phyloP scores from a whole-genome alignment of 2,329 filamentous ascomycete species.

The Rhinocladiella similis region DNA sequence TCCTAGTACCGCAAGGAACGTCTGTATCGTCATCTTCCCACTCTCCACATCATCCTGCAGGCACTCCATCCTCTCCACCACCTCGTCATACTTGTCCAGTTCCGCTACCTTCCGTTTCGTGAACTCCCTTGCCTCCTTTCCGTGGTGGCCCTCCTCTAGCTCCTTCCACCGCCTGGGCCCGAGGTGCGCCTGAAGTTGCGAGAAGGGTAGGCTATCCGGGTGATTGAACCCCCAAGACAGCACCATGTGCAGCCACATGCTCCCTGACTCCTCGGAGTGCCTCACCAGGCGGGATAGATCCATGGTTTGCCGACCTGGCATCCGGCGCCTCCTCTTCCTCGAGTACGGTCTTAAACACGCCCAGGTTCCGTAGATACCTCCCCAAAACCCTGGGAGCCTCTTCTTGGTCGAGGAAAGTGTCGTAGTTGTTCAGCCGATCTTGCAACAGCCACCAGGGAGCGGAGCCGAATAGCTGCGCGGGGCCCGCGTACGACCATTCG shows the following conservation, averaged over 20 bases:
- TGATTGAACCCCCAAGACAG: slow-evolving; percentile 37
- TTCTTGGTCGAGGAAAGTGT: slow-evolving; percentile 31
- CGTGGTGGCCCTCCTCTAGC: slow-evolving; percentile 6
- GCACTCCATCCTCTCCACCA: slow-evolving; percentile 9
- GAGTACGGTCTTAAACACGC: slow-evolving; percentile 34
- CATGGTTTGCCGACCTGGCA: slow-evolving; percentile 23
- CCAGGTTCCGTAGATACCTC: slow-evolving; percentile 33
- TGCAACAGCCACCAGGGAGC: background rate
- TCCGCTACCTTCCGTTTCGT: slow-evolving; percentile 12
- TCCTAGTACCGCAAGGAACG: slow-evolving; percentile 7
- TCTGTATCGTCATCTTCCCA: slow-evolving; percentile 11
- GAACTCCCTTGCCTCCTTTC: background rate
- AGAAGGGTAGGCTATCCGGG: slow-evolving; percentile 35
- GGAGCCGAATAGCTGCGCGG: background rate
- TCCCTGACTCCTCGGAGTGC: slow-evolving; percentile 36
- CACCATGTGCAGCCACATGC: slow-evolving; percentile 41
- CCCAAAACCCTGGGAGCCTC: slow-evolving; percentile 29
- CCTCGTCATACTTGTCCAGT: slow-evolving; percentile 14
- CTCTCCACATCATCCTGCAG: slow-evolving; percentile 7
- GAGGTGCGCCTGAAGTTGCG: slow-evolving; percentile 24
- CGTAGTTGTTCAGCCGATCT: slow-evolving; percentile 14
- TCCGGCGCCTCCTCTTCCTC: slow-evolving; percentile 37
- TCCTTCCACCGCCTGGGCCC: slow-evolving; percentile 2
- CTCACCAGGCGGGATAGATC: slow-evolving; percentile 37
- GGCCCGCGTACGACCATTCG: background rate